Conservation (phyloP, 805 yeast genomes). For the Barnettozyma sucrosica region DNA sequence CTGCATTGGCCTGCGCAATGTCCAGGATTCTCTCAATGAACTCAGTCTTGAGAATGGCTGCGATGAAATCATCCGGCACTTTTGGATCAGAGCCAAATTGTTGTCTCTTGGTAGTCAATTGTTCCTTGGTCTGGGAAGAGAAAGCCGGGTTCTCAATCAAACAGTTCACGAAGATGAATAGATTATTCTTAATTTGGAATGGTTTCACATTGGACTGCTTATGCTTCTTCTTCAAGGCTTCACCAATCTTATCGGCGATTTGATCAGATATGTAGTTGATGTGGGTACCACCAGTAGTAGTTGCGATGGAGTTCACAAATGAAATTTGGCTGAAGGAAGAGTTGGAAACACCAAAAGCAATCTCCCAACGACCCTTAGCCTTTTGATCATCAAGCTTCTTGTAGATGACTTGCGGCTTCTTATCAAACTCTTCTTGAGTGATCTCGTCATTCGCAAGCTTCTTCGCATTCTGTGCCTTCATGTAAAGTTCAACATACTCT, state of each 20-base stretch:
- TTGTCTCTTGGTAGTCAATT: constrained; percentile 78
- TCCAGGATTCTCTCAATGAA: constrained; percentile 62
- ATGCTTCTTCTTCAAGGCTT: constrained; percentile 64
- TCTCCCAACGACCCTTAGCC: constrained; percentile 68
- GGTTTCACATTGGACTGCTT: constrained; percentile 69
- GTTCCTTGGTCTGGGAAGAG: constrained; percentile 96
- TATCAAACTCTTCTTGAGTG: constrained; percentile 30
- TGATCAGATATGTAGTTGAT: constrained; percentile 83
- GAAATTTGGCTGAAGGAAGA: constrained; percentile 90
- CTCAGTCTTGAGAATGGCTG: constrained; percentile 69
- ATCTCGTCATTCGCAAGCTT: constrained; percentile 26
- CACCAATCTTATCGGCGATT: constrained; percentile 70
- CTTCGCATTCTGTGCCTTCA: constrained; percentile 59
- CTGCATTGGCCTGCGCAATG: constrained; percentile 84
- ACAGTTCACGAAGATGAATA: constrained; percentile 88
- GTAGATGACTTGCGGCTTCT: constrained; percentile 62
- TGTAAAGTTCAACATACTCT: constrained; percentile 82
- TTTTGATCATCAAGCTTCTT: constrained; percentile 61
- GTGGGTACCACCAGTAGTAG: constrained; percentile 96
- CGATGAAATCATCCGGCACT: constrained; percentile 73
- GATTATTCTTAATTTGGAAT: constrained; percentile 81
- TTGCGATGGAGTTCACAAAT: constrained; percentile 95
- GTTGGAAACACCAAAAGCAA: constrained; percentile 91
- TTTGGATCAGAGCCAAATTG: constrained; percentile 85
- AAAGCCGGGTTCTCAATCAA: constrained; percentile 94